Conservation (phyloP, 805 yeast species). For the Nakazawaea sp. region DNA sequence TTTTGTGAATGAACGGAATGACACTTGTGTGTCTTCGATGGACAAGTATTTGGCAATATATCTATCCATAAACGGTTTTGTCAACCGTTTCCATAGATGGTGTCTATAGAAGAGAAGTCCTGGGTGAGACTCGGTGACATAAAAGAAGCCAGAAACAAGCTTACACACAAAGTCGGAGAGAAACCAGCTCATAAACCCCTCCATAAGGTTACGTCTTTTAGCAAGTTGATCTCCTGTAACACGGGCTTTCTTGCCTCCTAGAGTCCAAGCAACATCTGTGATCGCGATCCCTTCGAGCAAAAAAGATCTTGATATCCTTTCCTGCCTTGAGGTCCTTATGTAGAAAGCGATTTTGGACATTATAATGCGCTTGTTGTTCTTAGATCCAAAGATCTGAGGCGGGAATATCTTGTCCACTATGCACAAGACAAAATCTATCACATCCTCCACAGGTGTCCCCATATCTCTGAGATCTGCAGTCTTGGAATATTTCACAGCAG, state of each 20-base stretch:
- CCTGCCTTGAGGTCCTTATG: slow-evolving; percentile 31
- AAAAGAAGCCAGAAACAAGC: slow-evolving; percentile 49
- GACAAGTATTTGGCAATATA: slow-evolving; percentile 35
- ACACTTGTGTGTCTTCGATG: slow-evolving; percentile 11
- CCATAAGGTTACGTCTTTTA: slow-evolving; percentile 29
- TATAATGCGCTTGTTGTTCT: slow-evolving; percentile 36
- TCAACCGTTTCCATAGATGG: slow-evolving; percentile 43
- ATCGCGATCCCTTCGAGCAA: slow-evolving; percentile 30
- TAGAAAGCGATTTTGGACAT: slow-evolving; percentile 28
- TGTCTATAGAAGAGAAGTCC: slow-evolving; percentile 48
- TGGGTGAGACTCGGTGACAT: slow-evolving; percentile 53
- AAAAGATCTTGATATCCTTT: slow-evolving; percentile 23
- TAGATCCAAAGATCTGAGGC: slow-evolving; percentile 42
- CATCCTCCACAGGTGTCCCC: slow-evolving; percentile 24
- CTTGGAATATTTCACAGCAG: slow-evolving; percentile 7
- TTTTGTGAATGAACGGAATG: slow-evolving; percentile 13
- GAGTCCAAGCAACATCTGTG: slow-evolving; percentile 51
- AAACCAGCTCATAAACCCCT: slow-evolving; percentile 51
- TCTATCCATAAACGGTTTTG: slow-evolving; percentile 31
- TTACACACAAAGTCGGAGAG: slow-evolving; percentile 37
- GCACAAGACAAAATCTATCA: slow-evolving; percentile 34
- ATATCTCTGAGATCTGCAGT: slow-evolving; percentile 22
- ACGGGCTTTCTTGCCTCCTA: slow-evolving; percentile 19
- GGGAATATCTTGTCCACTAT: slow-evolving; percentile 47
- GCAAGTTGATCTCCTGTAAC: slow-evolving; percentile 35